A percentile compares a stretch with the other conserved stretches of the same genome.
Evolutionary conservation across 495 filamentous ascomycete species (phyloP).

Genomic region (Penicillium cataractarum): DNA sequence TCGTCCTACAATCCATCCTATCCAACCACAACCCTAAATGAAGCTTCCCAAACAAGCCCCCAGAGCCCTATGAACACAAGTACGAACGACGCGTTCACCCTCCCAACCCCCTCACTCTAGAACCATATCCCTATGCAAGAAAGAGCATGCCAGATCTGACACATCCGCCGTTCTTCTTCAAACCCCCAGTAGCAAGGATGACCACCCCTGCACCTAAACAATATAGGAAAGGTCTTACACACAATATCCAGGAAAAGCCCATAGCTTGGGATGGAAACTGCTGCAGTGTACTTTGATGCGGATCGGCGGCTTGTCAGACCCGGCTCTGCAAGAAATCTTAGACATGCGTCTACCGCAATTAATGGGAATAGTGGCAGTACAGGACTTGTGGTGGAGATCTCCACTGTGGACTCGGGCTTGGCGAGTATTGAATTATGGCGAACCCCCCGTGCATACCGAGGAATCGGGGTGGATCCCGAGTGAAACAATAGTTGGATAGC

Average conservation of each 20-base stretch:
- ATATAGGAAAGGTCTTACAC: neutral
- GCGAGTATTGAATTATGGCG: neutral
- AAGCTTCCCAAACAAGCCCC: too few relatives aligned
- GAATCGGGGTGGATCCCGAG: neutral
- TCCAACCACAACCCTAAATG: neutral
- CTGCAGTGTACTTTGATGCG: conserved; percentile 3
- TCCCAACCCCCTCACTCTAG: neutral
- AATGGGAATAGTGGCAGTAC: neutral
- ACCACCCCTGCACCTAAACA: conserved; percentile 14
- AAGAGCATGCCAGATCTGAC: neutral
- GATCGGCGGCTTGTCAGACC: neutral
- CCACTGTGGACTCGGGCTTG: neutral
- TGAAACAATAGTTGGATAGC: neutral
- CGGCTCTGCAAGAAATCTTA: neutral
- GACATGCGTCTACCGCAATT: conserved; percentile 10
- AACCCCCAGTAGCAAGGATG: conserved; percentile 17
- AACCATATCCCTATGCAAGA: neutral
- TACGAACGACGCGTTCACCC: neutral
- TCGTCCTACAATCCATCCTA: too few relatives aligned
- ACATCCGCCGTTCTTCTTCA: conserved; percentile 1
- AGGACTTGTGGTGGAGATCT: neutral
- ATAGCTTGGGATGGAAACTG: too few relatives aligned
- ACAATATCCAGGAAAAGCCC: too few relatives aligned
- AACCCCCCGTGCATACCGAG: conserved; percentile 1
- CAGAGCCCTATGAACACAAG: neutral